Evolutionary conservation across 140 eudicot genomes (phyloP).

Genomic region (Oenanthe javanica): DNA sequence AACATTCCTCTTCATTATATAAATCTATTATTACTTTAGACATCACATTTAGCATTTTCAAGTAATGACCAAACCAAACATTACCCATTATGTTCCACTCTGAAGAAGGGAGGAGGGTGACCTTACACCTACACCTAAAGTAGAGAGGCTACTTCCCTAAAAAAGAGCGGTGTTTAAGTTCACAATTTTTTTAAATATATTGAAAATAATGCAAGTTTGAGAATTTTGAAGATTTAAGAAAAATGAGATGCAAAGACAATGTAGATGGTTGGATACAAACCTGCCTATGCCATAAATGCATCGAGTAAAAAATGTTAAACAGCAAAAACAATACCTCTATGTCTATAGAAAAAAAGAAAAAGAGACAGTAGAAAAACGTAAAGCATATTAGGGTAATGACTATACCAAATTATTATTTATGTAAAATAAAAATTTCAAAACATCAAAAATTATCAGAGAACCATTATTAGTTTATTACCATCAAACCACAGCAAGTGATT

Average conservation of each 20-base stretch:
- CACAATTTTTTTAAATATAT: background rate
- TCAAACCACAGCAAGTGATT: background rate
- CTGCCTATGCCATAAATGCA: background rate
- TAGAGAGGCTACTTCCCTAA: background rate
- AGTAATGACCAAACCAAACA: background rate
- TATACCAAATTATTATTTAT: background rate
- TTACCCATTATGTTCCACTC: background rate
- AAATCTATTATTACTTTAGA: background rate
- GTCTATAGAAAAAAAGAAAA: background rate
- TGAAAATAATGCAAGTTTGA: background rate
- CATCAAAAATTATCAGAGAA: background rate
- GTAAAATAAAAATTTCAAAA: background rate
- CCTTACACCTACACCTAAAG: background rate
- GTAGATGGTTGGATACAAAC: background rate
- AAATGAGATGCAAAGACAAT: background rate
- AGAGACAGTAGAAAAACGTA: background rate
- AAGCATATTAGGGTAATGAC: background rate
- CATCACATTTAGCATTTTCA: background rate
- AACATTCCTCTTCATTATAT: background rate
- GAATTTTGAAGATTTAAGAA: background rate
- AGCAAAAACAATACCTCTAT: background rate
- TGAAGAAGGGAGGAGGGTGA: background rate
- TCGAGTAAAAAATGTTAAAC: background rate
- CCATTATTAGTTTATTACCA: too few relatives aligned
- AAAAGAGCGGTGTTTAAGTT: background rate